Evolutionary conservation across 2,329 filamentous ascomycete genomes (phyloP).

Genomic region (Elsinoe perseae): DNA sequence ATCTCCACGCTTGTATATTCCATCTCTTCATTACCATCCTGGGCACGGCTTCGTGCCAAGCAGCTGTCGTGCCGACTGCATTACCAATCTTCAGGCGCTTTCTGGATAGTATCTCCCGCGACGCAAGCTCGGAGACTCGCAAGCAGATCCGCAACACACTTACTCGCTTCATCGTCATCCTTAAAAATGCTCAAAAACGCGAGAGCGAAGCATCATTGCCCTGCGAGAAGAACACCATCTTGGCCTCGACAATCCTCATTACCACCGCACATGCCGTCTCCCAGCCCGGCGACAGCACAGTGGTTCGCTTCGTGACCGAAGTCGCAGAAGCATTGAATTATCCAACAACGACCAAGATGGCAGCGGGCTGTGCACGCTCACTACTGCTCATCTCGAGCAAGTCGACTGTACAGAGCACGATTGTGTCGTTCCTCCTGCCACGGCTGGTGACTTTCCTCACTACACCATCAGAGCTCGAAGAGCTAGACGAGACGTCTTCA

Average conservation of each 20-base stretch:
- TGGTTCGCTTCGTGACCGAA: slow-evolving; percentile 64
- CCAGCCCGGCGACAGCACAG: slow-evolving; percentile 57
- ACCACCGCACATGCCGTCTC: slow-evolving; percentile 65
- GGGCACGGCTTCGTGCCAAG: slow-evolving; percentile 77
- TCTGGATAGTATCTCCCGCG: slow-evolving; percentile 60
- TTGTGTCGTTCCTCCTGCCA: slow-evolving; percentile 67
- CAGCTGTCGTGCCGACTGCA: slow-evolving; percentile 78
- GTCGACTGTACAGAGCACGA: slow-evolving; percentile 56
- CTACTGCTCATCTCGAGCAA: slow-evolving; percentile 60
- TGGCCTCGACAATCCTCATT: slow-evolving; percentile 82
- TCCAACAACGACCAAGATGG: slow-evolving; percentile 78
- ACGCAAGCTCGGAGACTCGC: slow-evolving; percentile 43
- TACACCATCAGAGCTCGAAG: slow-evolving; percentile 56
- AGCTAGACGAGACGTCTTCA: slow-evolving; percentile 66
- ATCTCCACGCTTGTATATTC: slow-evolving; percentile 90
- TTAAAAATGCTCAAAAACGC: slow-evolving; percentile 66
- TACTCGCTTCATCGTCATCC: slow-evolving; percentile 72
- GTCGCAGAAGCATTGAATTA: slow-evolving; percentile 75
- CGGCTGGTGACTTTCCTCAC: slow-evolving; percentile 68
- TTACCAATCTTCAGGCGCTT: slow-evolving; percentile 90
- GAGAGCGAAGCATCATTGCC: slow-evolving; percentile 69
- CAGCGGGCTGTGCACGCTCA: slow-evolving; percentile 80
- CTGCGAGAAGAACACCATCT: slow-evolving; percentile 86
- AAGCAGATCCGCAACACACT: slow-evolving; percentile 74
- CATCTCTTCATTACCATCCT: slow-evolving; percentile 95